Percentiles rank a stretch among this genome's conserved stretches.
These are phyloP conservation scores for Cadophora sp. DNA, from an alignment of 2,329 filamentous ascomycete genomes.

Conservation along the genomic window DNA sequence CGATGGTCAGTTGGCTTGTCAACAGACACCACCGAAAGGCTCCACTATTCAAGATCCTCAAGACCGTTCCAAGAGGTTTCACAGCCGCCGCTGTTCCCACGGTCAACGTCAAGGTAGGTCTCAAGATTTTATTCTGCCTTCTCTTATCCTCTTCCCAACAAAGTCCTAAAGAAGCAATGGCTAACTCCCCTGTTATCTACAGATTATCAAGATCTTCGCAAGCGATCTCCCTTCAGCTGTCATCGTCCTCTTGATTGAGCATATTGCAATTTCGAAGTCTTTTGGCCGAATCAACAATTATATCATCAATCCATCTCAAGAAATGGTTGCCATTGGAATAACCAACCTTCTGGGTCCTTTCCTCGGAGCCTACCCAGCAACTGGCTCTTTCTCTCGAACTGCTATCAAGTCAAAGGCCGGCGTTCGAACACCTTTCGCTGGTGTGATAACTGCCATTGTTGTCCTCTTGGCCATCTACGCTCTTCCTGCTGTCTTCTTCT, in stretches of 20 bases:
- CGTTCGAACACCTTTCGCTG: slow-evolving; percentile 88
- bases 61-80: slow-evolving; percentile 84
- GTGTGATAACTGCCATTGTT: slow-evolving; percentile 84
- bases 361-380: slow-evolving; percentile 89
- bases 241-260: slow-evolving; percentile 95
- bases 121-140: too few species aligned
- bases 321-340: slow-evolving; percentile 92
- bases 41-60: slow-evolving; percentile 77
- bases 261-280: slow-evolving; percentile 96
- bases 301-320: slow-evolving; percentile 92
- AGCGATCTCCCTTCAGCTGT: slow-evolving; percentile 82
- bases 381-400: slow-evolving; percentile 94
- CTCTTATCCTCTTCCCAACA: too few species aligned
- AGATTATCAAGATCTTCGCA: slow-evolving; percentile 60
- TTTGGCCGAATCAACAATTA: slow-evolving; percentile 98
- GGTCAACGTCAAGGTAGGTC: slow-evolving; percentile 64
- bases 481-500: slow-evolving; percentile 88
- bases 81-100: slow-evolving; percentile 76
- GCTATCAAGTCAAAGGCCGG: slow-evolving; percentile 98
- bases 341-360: slow-evolving; percentile 91
- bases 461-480: slow-evolving; percentile 92
- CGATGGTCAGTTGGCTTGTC: slow-evolving; percentile 84
- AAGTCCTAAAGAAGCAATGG: too few species aligned
- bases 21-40: slow-evolving; percentile 72
- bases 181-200: too few species aligned